phyloP scores from a whole-genome alignment of 2,329 filamentous ascomycete species.

The Fusarium falciforme region DNA sequence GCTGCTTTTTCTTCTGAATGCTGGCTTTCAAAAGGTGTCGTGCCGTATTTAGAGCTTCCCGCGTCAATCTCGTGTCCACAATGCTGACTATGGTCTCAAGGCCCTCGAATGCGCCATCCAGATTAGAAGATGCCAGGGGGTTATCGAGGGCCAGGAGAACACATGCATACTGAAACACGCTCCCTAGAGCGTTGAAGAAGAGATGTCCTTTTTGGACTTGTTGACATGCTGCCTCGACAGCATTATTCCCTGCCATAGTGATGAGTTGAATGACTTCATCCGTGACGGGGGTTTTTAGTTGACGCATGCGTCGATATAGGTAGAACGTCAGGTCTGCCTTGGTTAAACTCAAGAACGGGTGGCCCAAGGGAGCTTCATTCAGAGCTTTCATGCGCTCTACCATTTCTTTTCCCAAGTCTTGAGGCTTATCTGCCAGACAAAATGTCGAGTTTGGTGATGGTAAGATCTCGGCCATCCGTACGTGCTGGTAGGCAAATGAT shows the following conservation, averaged over 20 bases:
- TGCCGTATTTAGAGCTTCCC: conserved; percentile 35
- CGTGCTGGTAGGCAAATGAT: conserved; percentile 37
- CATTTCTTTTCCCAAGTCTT: conserved; percentile 25
- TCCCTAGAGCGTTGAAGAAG: conserved; percentile 41
- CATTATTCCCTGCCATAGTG: conserved; percentile 28
- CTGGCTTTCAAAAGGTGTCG: conserved; percentile 30
- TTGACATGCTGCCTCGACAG: conserved; percentile 28
- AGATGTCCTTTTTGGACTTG: conserved; percentile 28
- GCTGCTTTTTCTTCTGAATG: conserved; percentile 32
- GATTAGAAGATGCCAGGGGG: conserved; percentile 16
- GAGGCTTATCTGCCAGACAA: conserved; percentile 18
- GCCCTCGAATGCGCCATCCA: conserved; percentile 26
- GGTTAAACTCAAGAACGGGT: conserved; percentile 36
- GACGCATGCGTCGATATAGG: conserved; percentile 40
- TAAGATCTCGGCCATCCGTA: conserved; percentile 32
- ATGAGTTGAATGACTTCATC: conserved; percentile 31
- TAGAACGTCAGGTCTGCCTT: conserved; percentile 39
- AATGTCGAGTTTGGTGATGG: conserved; percentile 37
- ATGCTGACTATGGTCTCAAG: conserved; percentile 29
- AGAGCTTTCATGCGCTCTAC: conserved; percentile 30
- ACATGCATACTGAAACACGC: conserved; percentile 39
- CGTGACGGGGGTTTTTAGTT: conserved; percentile 27
- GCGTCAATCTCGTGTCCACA: conserved; percentile 33
- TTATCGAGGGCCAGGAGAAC: conserved; percentile 38
- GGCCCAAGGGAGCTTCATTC: conserved; percentile 10